A percentile compares a stretch with the other conserved stretches of the same genome.
Conservation (phyloP, 1,284 basidiomycete genomes). For the Mycena citricolor region DNA sequence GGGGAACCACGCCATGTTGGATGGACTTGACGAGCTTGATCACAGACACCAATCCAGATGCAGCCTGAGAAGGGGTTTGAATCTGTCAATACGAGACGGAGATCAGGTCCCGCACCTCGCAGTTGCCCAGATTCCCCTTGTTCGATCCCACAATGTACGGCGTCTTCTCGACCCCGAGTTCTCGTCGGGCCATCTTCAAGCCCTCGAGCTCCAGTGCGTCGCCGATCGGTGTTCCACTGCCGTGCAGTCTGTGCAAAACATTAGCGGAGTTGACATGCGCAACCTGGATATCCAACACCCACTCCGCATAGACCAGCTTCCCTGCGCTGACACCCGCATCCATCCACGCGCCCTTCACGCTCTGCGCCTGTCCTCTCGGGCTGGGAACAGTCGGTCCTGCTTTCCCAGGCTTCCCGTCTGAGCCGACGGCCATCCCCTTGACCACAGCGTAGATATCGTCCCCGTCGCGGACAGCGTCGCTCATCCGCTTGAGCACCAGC, state of each 20-base stretch:
- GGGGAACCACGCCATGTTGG: neutral
- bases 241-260: neutral
- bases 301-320: conserved; percentile 2
- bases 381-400: neutral
- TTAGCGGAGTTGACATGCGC: neutral
- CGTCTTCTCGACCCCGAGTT: neutral
- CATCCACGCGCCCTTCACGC: neutral
- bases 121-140: conserved; percentile 1
- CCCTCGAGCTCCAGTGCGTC: conserved; percentile 1
- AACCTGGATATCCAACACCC: neutral
- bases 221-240: neutral
- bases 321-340: neutral
- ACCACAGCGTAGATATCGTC: neutral
- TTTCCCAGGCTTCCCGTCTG: neutral
- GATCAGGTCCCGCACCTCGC: neutral
- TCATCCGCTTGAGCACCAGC: neutral
- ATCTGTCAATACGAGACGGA: neutral
- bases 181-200: neutral
- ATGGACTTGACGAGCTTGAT: conserved; percentile 2
- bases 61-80: neutral
- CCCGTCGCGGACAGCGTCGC: neutral
- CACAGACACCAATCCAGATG: neutral
- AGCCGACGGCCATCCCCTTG: neutral
- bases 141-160: neutral
- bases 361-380: neutral